Evolutionary conservation across 2,329 filamentous ascomycete species (phyloP), one percentile per base, ranked within the genome.

Genomic region (Cladosporium phlei): DNA sequence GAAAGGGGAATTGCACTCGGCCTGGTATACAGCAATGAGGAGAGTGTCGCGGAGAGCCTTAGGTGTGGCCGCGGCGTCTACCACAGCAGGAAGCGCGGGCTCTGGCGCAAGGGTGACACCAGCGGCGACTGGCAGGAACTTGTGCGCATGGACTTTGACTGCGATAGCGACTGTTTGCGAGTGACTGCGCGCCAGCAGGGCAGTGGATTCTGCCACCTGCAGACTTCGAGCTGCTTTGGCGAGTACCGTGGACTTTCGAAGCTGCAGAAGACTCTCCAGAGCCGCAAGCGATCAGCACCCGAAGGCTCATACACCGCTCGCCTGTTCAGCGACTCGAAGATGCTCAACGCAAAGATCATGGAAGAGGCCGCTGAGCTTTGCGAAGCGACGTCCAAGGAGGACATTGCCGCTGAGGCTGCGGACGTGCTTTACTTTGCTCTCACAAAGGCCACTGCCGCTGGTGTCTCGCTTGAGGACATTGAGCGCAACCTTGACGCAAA

Each of bases 361-460:
- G 93, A 98, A 68, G 93, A 98, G 67, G 93, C 93, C 0, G 87
- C 94, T 61, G 93, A 98, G 70, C 77, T 98, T 32, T 96, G 91
- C 62, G 82, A 93, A 54, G 91, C 93, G 12, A 82, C 82, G 55
- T 83, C 82, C 0, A 85, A 86, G 51, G 77, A 90, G 52, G 86
- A 97, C 11, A 79, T 95, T 52, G 88, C 93, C 2, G 95, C 95
- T 53, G 93, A 98, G 68, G 89, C 93, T 7, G 93, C 93, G 0
- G 93, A 98, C 63, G 72, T 98, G 47, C 82, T 98, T 44, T 98
- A 97, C 72, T 98, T 98, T 72, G 88, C 91, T 6, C 71, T 98
- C 47, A 88, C 93, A 17, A 94, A 90, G 68, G 95, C 89, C 49
- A 77, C 95, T 32, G 79, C 86, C 45, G 83, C 88, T 3, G 93